phyloP scores from a whole-genome alignment of 2,329 filamentous ascomycete species.

The Ophiognomonia clavigignenti-juglandacearum region DNA sequence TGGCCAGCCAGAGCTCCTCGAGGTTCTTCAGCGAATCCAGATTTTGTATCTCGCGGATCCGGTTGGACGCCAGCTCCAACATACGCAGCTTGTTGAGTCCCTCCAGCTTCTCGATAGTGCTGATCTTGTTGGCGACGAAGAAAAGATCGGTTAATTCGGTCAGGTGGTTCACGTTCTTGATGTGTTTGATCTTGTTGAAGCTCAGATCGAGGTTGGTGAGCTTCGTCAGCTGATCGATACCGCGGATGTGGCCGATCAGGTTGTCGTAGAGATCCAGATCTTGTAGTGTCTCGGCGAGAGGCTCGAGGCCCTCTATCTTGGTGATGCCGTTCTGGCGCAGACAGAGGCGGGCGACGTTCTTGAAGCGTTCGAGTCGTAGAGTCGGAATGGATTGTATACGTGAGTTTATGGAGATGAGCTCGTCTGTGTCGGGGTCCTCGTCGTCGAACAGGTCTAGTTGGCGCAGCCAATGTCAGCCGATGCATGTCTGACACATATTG shows the following conservation, averaged over 20 bases:
- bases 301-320: conserved; percentile 68
- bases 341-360: conserved; percentile 70
- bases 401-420: conserved; percentile 87
- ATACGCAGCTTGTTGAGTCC: conserved; percentile 70
- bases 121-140: conserved; percentile 93
- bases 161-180: conserved; percentile 80
- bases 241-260: conserved; percentile 79
- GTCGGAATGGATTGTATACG: conserved; percentile 74
- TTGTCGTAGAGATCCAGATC: conserved; percentile 98
- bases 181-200: conserved; percentile 99
- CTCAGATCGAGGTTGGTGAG: conserved; percentile 82
- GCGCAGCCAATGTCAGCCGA: conserved; percentile 12
- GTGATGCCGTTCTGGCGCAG: conserved; percentile 90
- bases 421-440: conserved; percentile 59
- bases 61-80: conserved; percentile 87
- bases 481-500: no score
- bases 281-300: conserved; percentile 60
- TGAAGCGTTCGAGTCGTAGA: conserved; percentile 80
- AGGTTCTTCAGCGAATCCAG: conserved; percentile 71
- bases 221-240: conserved; percentile 70
- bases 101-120: conserved; percentile 78
- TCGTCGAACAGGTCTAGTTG: conserved; percentile 60
- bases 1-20: conserved; percentile 90
- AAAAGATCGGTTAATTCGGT: conserved; percentile 77
- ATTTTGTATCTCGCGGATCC: conserved; percentile 83